These are phyloP conservation scores for Psilocybe sp. DNA, from an alignment of 768 basidiomycete genomes.

Conservation along the genomic window DNA sequence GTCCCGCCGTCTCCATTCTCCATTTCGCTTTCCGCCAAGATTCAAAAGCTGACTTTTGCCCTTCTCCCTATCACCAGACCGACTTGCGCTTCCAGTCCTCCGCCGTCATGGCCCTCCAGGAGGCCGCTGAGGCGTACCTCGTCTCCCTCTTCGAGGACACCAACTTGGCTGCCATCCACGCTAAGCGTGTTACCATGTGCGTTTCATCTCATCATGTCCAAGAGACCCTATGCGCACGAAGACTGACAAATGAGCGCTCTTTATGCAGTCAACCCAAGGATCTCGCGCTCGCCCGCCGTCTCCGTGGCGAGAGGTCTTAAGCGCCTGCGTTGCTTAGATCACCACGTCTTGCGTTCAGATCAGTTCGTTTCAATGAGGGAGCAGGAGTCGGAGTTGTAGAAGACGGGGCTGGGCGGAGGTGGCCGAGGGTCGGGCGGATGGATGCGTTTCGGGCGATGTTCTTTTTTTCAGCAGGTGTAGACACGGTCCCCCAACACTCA, in stretches of 20 bases:
- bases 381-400: no score
- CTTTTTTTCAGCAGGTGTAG: no score
- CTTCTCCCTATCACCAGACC: slow-evolving; percentile 46
- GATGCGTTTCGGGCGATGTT: no score
- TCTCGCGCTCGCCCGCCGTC: slow-evolving; percentile 81
- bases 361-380: no score
- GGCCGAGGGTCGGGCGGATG: no score
- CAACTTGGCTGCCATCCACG: slow-evolving; percentile 89
- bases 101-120: slow-evolving; percentile 90
- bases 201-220: slow-evolving; percentile 4
- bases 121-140: slow-evolving; percentile 88
- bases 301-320: slow-evolving; percentile 84
- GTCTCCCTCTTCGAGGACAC: slow-evolving; percentile 87
- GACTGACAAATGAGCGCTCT: slow-evolving; percentile 5
- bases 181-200: slow-evolving; percentile 55
- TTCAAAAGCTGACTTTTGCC: slow-evolving; percentile 8
- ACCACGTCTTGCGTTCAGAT: no score
- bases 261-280: slow-evolving; percentile 77
- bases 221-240: slow-evolving; percentile 7
- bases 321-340: slow-evolving; percentile 6
- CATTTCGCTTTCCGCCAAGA: no score
- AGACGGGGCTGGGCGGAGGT: no score
- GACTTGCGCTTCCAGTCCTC: slow-evolving; percentile 95
- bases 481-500: no score
- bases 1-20: no score